Conservation (phyloP, 2,329 filamentous ascomycete genomes). For the Diplodia intermedia region DNA sequence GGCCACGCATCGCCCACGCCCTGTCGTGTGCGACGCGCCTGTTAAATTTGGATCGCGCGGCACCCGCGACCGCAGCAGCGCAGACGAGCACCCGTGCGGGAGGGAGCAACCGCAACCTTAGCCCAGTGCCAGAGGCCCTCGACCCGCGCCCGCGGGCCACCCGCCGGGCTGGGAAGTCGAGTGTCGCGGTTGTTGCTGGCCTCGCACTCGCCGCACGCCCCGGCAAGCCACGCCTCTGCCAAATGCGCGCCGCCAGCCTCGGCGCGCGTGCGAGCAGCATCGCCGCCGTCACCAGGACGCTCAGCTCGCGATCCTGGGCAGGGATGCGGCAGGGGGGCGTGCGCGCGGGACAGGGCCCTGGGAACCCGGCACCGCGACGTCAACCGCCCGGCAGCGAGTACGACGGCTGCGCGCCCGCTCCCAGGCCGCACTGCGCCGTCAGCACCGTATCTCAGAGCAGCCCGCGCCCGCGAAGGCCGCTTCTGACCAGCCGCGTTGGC, state of each 20-base stretch:
- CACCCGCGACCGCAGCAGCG: neutral
- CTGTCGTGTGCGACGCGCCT: conserved; percentile 5
- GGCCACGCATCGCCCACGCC: conserved; percentile 8
- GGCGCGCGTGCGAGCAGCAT: neutral
- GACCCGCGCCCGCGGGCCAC: conserved; percentile 2
- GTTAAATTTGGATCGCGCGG: conserved; percentile 12
- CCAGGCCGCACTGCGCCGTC: conserved; percentile 8
- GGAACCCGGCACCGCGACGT: conserved; percentile 9
- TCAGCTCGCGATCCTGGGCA: conserved; percentile 22
- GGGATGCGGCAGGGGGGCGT: conserved; percentile 11
- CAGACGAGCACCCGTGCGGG: conserved; percentile 2
- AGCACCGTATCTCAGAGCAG: conserved; percentile 16
- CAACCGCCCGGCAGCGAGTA: conserved; percentile 15
- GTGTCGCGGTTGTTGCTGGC: neutral
- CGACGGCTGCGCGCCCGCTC: conserved; percentile 5
- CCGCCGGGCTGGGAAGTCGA: neutral
- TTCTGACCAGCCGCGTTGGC: conserved; percentile 15
- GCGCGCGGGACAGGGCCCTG: neutral
- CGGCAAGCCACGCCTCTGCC: neutral
- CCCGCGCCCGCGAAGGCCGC: neutral
- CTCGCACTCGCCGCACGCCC: too few relatives aligned
- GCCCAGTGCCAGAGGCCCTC: neutral
- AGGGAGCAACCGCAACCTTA: conserved; percentile 14
- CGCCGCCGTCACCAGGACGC: conserved; percentile 2
- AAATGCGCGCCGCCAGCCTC: neutral